A percentile compares a stretch with the other conserved stretches of the same genome.
Evolutionary conservation across 2,329 filamentous ascomycete genomes (phyloP).

Genomic region (Penicillium sp.): DNA sequence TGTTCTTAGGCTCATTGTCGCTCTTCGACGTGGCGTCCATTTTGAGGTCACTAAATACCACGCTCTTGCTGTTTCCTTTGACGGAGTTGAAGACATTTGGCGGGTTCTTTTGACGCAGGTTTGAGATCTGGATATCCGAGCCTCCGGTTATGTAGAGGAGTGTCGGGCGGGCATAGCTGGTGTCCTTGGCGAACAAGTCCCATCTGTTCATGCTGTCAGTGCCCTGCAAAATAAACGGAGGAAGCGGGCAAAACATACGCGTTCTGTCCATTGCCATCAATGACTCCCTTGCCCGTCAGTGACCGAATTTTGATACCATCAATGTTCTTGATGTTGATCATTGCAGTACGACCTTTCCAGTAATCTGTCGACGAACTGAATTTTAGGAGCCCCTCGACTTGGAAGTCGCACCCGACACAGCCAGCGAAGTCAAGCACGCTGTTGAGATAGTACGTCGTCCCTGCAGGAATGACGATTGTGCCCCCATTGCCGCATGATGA

Average conservation of each 20-base stretch:
- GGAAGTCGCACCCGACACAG: constrained; percentile 49
- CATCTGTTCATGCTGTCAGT: constrained; percentile 21
- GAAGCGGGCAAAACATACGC: constrained; percentile 24
- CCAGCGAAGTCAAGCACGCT: constrained; percentile 47
- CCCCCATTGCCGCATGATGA: constrained; percentile 46
- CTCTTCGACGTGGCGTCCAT: constrained; percentile 46
- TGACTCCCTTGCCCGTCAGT: constrained; percentile 43
- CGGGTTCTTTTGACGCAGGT: constrained; percentile 45
- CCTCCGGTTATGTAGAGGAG: constrained; percentile 45
- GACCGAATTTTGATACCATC: constrained; percentile 45
- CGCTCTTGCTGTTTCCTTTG: constrained; percentile 38
- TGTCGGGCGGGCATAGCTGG: constrained; percentile 44
- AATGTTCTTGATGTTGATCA: constrained; percentile 44
- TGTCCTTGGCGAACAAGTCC: constrained; percentile 45
- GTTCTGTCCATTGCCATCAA: constrained; percentile 52
- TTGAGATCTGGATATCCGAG: constrained; percentile 41
- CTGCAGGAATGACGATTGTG: constrained; percentile 48
- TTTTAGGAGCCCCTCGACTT: constrained; percentile 49
- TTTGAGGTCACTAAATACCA: constrained; percentile 40
- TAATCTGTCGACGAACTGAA: constrained; percentile 42
- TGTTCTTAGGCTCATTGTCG: constrained; percentile 43
- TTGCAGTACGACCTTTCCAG: constrained; percentile 46
- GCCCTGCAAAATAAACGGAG: not conserved
- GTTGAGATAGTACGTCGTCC: constrained; percentile 46
- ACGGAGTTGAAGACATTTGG: constrained; percentile 50